phyloP scores from a whole-genome alignment of 73 alveolate species.

The Tetrahymena malaccensis region DNA sequence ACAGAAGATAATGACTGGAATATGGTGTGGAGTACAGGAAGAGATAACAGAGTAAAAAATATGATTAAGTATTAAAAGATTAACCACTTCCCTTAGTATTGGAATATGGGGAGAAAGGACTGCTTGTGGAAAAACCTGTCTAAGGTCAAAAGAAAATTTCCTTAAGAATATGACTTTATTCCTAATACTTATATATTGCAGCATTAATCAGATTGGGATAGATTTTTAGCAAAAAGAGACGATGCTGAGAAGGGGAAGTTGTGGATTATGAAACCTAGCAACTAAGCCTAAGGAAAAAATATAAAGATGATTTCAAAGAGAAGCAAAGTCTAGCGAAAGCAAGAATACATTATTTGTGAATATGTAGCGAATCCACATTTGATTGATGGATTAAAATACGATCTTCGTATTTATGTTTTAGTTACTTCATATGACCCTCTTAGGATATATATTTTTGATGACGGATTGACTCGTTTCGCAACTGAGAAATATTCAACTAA shows the following conservation, averaged over 20 bases:
- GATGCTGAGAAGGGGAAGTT: conserved; percentile 56
- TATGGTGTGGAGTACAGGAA: conserved; percentile 37
- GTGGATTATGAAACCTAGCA: conserved; percentile 90
- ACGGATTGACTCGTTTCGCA: conserved; percentile 90
- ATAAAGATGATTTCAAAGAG: conserved; percentile 65
- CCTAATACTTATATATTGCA: conserved; percentile 84
- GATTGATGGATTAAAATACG: conserved; percentile 82
- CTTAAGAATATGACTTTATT: conserved; percentile 64
- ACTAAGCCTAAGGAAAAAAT: conserved; percentile 91
- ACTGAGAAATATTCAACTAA: conserved; percentile 65
- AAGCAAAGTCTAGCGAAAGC: conserved; percentile 46
- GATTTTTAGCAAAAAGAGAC: conserved; percentile 69
- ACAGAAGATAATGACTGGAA: conserved; percentile 39
- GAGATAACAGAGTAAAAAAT: conserved; percentile 38
- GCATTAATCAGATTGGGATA: conserved; percentile 64
- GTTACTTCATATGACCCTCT: conserved; percentile 88
- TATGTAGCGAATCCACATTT: conserved; percentile 82
- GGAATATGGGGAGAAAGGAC: conserved; percentile 83
- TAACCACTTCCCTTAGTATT: conserved; percentile 80
- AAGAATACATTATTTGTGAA: conserved; percentile 47
- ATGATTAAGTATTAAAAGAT: conserved; percentile 60
- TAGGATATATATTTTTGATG: conserved; percentile 78
- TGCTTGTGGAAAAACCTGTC: conserved; percentile 61
- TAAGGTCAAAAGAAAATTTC: conserved; percentile 49
- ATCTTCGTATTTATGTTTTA: conserved; percentile 83